Evolutionary conservation across 768 basidiomycete species (phyloP).

Genomic region (Mycena filopes): DNA sequence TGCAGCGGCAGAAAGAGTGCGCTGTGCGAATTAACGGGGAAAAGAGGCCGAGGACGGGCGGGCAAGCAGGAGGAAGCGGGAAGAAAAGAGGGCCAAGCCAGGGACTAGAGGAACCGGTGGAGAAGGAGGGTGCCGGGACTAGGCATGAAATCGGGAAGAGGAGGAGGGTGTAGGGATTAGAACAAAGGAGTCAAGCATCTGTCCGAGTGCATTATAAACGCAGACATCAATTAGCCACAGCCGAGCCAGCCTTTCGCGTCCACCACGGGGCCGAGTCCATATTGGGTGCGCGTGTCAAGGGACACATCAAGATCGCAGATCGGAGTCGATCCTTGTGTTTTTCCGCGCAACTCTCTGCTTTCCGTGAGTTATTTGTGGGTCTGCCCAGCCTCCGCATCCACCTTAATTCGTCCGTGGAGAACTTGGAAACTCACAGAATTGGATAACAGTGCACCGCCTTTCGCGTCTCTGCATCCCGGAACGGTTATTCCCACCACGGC

Average conservation of each 20-base stretch:
- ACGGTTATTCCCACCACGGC: slow-evolving; percentile 38
- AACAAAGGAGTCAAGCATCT: slow-evolving; percentile 23
- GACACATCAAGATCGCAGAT: slow-evolving; percentile 24
- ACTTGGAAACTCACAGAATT: too few relatives aligned
- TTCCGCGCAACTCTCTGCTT: not conserved
- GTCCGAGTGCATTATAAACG: slow-evolving; percentile 26
- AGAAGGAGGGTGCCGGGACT: slow-evolving; percentile 25
- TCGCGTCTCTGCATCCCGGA: slow-evolving; percentile 7
- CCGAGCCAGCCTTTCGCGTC: slow-evolving; percentile 28
- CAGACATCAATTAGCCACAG: slow-evolving; percentile 24
- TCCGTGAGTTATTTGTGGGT: too few relatives aligned
- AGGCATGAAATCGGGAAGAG: slow-evolving; percentile 35
- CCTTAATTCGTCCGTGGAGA: too few relatives aligned
- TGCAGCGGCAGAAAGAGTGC: slow-evolving; percentile 35
- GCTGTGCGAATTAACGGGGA: slow-evolving; percentile 44
- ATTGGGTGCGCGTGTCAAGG: slow-evolving; percentile 26
- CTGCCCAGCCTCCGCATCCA: too few relatives aligned
- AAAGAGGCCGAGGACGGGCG: slow-evolving; percentile 43
- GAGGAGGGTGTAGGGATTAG: slow-evolving; percentile 25
- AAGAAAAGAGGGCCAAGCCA: slow-evolving; percentile 37
- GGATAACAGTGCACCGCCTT: not conserved
- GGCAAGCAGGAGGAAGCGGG: slow-evolving; percentile 35
- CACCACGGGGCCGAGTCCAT: slow-evolving; percentile 19
- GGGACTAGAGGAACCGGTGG: slow-evolving; percentile 40
- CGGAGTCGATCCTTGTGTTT: slow-evolving; percentile 2